Conservation (phyloP, 2,329 filamentous ascomycete species). For the Paracorniculantispora psalliotae region DNA sequence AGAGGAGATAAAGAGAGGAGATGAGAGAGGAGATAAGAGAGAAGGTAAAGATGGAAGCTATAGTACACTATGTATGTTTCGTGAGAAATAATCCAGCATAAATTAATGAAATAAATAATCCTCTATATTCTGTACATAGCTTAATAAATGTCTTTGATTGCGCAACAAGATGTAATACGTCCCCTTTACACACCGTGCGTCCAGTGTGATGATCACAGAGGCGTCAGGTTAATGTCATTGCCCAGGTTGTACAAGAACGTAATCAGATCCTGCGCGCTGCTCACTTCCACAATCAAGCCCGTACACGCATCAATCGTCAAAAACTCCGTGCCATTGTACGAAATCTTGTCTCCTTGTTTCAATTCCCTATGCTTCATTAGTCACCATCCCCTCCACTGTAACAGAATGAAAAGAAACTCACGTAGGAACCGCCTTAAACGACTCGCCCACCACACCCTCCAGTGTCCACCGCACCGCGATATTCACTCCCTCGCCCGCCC, state of each 20-base stretch:
- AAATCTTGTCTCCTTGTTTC: background rate
- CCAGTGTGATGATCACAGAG: too few relatives aligned
- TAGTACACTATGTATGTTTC: too few relatives aligned
- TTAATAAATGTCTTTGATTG: too few relatives aligned
- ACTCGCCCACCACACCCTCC: background rate
- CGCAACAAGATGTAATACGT: too few relatives aligned
- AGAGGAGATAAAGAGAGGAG: too few relatives aligned
- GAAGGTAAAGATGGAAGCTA: too few relatives aligned
- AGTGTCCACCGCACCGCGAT: background rate
- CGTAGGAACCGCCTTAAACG: background rate
- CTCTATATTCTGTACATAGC: too few relatives aligned
- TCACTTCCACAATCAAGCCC: background rate
- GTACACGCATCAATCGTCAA: background rate
- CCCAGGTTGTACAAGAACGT: background rate
- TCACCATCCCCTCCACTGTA: background rate
- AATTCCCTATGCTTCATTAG: background rate
- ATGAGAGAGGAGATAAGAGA: too few relatives aligned
- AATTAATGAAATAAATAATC: too few relatives aligned
- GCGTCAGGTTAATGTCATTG: background rate
- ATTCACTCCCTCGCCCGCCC: background rate
- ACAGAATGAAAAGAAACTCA: background rate
- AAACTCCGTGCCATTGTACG: background rate
- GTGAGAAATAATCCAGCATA: too few relatives aligned
- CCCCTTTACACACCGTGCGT: too few relatives aligned
- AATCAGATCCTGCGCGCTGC: background rate